Conservation (phyloP, 164 flowering plant genomes). For the grape (Vitis vinifera) region ASM3070453v1 NC_081807.1:6617501-6618000, state of each 20-base stretch:
- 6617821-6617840: not conserved
- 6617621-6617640: no score
- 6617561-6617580: no score
- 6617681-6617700: not conserved
- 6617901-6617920: slow-evolving; percentile 47
- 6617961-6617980: slow-evolving; percentile 75
- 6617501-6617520: no score
- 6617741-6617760: not conserved
- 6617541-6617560: no score
- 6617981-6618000: slow-evolving; percentile 53
- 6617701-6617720: not conserved
- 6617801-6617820: not conserved
- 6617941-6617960: slow-evolving; percentile 63
- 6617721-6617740: not conserved
- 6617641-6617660: no score
- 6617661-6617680: no score
- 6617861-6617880: not conserved
- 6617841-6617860: no score
- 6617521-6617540: no score
- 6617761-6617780: not conserved
- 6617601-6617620: no score
- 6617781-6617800: not conserved
- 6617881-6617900: not conserved
- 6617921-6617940: slow-evolving; percentile 60
- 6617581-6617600: no score